Base-by-base conservation (phyloP, 306 rosid species). In the Spatholobus suberectus region DNA sequence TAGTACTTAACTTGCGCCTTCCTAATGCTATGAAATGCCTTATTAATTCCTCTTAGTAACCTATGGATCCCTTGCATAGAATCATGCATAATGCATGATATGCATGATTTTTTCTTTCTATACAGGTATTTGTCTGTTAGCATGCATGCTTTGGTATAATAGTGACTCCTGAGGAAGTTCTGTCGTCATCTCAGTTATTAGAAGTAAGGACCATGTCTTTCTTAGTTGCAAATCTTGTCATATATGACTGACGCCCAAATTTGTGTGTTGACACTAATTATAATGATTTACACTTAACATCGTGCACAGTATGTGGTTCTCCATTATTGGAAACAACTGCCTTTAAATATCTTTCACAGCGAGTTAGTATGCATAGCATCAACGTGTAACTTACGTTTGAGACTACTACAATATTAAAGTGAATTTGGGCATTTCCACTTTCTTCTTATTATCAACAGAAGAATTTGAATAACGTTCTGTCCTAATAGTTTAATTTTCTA, bases 401-500 rank as follows among this genome's bases (percentile, higher is more conserved):
- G 32, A 55, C n/a, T 23, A 9, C 57, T 15, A 21, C 5, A 52
- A 8, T 21, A 21, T 55, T 21, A 55, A 55, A 20, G 63, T 55
- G 63, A 73, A 29, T 17, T 26, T 59, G 8, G 8, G 27, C 29
- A 20, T 11, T 24, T 58, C 34, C 14, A 21, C 15, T 7, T 55
- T 55, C 32, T 21, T n/a, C n/a, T n/a, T n/a, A n/a, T n/a, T 12
- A 12, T 59, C 8, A 8, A 26, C 0, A 59, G 10, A 52, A 52
- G 24, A 71, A 27, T 20, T 24, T 68, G n/a, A 69, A 55, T 41
- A 76, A 44, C 18, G 44, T 68, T 49, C 3, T 52, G 8, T n/a
- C 38, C 61, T 86, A 58, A 82, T 74, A 15, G 49, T 76, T 71
- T 61, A 55, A 0, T 76, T 40, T 73, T 11, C 15, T 73, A n/a